Evolutionary conservation across 2,329 filamentous ascomycete species (phyloP), one percentile per base, ranked within the genome.

Genomic region (Xylaria sp.): DNA sequence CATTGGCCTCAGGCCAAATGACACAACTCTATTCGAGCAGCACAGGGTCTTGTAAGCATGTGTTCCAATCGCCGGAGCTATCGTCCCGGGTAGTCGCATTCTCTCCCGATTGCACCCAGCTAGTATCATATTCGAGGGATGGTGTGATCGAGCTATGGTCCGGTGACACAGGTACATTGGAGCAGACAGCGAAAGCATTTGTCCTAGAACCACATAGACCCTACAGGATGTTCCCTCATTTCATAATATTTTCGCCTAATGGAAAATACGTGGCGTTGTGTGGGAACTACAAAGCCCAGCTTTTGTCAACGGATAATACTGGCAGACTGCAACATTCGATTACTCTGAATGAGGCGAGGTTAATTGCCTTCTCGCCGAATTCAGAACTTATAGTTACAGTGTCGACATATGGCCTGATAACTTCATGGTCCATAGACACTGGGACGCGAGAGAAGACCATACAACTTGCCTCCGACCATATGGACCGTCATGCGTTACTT

Each of bases 101-200:
- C 27, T 58, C 54, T 4, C 48, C 60, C 2, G 40, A 58, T 29
- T 13, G 21, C 6, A 17, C 13, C 7, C 23, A 5, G 11, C 13
- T 58, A 1, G 35, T 37, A 8, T 54, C 54, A 13, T 31, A 21
- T 11, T 58, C 54, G 7, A 0, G n/a, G 5, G 46, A 49, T 49
- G 15, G 10, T 3, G 49, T 31, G 17, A 33, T 63, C 3, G 4
- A 46, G 31, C 35, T 63, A 3, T 60, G 56, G 56, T 57, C 37
- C 9, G n/a, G 17, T 10, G 27, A 21, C 35, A 49, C 44, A 43
- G 25, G 65, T 52, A 23, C 21, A 44, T 8, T 27, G 7, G 21
- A 44, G 11, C 11, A 44, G 23, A 43, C 17, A 7, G 11, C 21
- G 40, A 43, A 13, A 3, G 6, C 10, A n/a, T n/a, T n/a, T n/a